Conservation (phyloP, 441 rosid genomes). For the Populus hybrid region DNA sequence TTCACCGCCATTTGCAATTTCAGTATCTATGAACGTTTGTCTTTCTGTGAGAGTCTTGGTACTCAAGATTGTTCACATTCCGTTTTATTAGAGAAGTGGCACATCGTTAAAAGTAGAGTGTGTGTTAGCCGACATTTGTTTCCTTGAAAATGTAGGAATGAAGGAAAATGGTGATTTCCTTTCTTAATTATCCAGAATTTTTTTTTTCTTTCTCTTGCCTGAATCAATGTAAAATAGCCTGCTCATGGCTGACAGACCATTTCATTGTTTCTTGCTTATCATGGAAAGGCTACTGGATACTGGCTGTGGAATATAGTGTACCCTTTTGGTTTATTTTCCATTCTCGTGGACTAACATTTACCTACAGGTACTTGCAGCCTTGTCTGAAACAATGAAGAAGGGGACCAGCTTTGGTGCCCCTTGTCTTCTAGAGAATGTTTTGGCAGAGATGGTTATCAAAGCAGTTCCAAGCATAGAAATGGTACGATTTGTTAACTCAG, state of each 20-base stretch:
- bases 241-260: background rate
- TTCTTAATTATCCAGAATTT: background rate
- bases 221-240: background rate
- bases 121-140: background rate
- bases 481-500: constrained; percentile 89
- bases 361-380: constrained; percentile 71
- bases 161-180: background rate
- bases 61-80: background rate
- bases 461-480: constrained; percentile 92
- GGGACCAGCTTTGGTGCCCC: constrained; percentile 99
- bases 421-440: constrained; percentile 81
- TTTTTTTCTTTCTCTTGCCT: background rate
- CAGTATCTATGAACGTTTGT: background rate
- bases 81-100: background rate
- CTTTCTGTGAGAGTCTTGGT: background rate
- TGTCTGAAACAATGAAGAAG: constrained; percentile 90
- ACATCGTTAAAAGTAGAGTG: background rate
- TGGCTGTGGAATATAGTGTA: background rate
- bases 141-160: background rate
- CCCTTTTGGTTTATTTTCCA: background rate
- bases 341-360: constrained; percentile 9
- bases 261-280: background rate
- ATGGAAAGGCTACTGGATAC: background rate
- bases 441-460: constrained; percentile 85
- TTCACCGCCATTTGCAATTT: constrained; percentile 4